These are phyloP conservation scores for Calcarisporium arbuscula DNA, from an alignment of 2,329 filamentous ascomycete genomes.

Conservation along the genomic window DNA sequence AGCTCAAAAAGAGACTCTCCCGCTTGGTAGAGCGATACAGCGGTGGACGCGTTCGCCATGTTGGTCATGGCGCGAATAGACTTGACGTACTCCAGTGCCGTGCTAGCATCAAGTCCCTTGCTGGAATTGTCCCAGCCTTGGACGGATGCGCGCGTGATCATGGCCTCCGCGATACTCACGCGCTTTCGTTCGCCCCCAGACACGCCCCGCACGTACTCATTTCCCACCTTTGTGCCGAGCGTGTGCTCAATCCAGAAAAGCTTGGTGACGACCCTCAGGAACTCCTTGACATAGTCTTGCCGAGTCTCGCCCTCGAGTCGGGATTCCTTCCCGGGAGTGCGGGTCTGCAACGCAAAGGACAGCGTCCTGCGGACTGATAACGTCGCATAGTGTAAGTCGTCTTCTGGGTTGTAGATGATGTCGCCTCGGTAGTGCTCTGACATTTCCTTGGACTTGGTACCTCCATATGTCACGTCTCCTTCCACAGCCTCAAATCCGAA, in stretches of 20 bases:
- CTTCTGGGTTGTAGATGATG: slow-evolving; percentile 63
- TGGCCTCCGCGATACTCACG: slow-evolving; percentile 66
- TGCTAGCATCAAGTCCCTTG: slow-evolving; percentile 64
- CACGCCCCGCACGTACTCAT: slow-evolving; percentile 58
- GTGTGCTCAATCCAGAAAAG: slow-evolving; percentile 68
- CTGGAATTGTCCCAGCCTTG: slow-evolving; percentile 73
- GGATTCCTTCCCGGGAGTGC: slow-evolving; percentile 45
- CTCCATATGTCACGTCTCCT: slow-evolving; percentile 60
- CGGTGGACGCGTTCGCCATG: slow-evolving; percentile 65
- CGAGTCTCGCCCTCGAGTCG: slow-evolving; percentile 55
- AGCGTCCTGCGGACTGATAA: slow-evolving; percentile 62
- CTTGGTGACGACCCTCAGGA: slow-evolving; percentile 57
- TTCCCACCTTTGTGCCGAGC: slow-evolving; percentile 61
- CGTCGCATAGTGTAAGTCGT: slow-evolving; percentile 63
- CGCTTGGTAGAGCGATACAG: slow-evolving; percentile 67
- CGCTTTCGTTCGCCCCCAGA: slow-evolving; percentile 65
- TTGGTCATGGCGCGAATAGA: slow-evolving; percentile 58
- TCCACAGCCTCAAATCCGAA: slow-evolving; percentile 56
- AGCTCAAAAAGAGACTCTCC: slow-evolving; percentile 59
- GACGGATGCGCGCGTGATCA: slow-evolving; percentile 53
- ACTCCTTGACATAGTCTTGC: slow-evolving; percentile 45
- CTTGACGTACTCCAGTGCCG: slow-evolving; percentile 65
- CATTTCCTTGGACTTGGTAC: slow-evolving; percentile 37
- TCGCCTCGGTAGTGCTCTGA: slow-evolving; percentile 51
- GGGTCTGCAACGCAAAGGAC: slow-evolving; percentile 58